A percentile compares a stretch with the other conserved stretches of the same genome.
These are phyloP conservation scores for sunflower (Helianthus annuus) DNA, from an alignment of 129 eudicot genomes.

Conservation along the genomic window HanXRQr2.0-SUNRISE NC_035434.2:154064385-154064884, in stretches of 20 bases:
- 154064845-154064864: too few relatives aligned
- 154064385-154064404: background rate
- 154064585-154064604: slow-evolving; percentile 19
- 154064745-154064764: background rate
- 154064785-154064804: too few relatives aligned
- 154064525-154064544: slow-evolving; percentile 8
- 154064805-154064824: too few relatives aligned
- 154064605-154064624: background rate
- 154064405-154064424: background rate
- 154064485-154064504: slow-evolving; percentile 20
- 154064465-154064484: background rate
- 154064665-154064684: background rate
- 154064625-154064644: background rate
- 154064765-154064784: too few relatives aligned
- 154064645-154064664: background rate
- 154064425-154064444: too few relatives aligned
- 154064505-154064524: slow-evolving; percentile 31
- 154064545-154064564: slow-evolving; percentile 32
- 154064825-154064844: too few relatives aligned
- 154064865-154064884: too few relatives aligned
- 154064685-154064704: background rate
- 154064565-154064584: slow-evolving; percentile 30
- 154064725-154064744: background rate
- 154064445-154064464: too few relatives aligned
- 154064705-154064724: background rate